Evolutionary conservation across 164 flowering plant species (phyloP), one percentile per base, ranked within the genome.

Genomic region (Amborella trichopoda): DNA sequence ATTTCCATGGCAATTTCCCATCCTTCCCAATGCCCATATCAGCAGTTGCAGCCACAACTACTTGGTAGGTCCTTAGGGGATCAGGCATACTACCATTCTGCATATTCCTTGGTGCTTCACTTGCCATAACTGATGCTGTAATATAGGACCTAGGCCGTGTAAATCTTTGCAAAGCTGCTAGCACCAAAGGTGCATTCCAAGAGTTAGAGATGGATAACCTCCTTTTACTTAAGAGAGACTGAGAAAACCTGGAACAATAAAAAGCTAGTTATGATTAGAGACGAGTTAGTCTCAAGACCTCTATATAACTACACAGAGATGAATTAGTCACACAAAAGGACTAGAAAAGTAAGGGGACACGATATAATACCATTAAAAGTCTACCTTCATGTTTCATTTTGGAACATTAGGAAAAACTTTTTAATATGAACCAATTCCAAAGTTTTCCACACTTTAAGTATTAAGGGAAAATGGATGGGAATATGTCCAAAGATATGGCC

Each of bases 1-100:
- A 70, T 25, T 46, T 81, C 98, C 98, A 90, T 1, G 98, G 95
- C 49, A 90, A 52, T 53, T 73, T 77, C 54, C 96, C 98, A 67
- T 83, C 89, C 61, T 83, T 86, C 9, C 97, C 95, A 48, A 90
- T 81, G 23, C 97, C 97, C 84, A 77, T 64, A 33, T 66, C 67
- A 30, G 52, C 64, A 40, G 88, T 83, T 37, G 91, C 95, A 62
- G 97, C 97, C 32, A 86, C 91, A 42, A 90, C 94, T 52, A 90
- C 83, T 68, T 86, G 95, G 65, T 71, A 90, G 25, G 79, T 74
- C 63, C 91, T 71, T 41, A 47, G 58, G 5, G 67, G 71, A 51
- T 63, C 58, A 49, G 71, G 57, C 1, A 52, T 26, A 27, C 40
- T 67, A 23, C 23, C 61, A 68, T 74, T 74, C 5, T 67, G 17